These are phyloP conservation scores for Stephanodiscus triporus DNA, from an alignment of 108 stramenopile genomes.

Conservation along the genomic window DNA sequence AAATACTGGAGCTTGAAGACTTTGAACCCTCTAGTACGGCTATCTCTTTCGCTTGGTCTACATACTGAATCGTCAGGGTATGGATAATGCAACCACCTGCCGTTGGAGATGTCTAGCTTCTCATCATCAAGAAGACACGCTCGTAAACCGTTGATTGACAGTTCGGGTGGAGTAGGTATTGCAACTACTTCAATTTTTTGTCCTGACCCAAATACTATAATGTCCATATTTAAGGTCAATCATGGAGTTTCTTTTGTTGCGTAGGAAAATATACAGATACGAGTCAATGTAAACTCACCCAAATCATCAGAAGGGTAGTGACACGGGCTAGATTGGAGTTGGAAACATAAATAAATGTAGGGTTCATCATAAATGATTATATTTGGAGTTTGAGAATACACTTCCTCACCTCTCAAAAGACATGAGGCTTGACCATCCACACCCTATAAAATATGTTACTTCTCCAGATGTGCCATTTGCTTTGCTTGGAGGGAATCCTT, in stretches of 20 bases:
- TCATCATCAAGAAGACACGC: constrained; percentile 30
- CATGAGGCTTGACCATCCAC: constrained; percentile 45
- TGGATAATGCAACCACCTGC: constrained; percentile 35
- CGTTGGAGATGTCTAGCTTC: constrained; percentile 26
- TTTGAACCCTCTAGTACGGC: not conserved
- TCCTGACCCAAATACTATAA: constrained; percentile 27
- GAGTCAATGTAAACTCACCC: not conserved
- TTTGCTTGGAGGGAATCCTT: constrained; percentile 4
- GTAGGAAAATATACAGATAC: not conserved
- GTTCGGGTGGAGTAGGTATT: not conserved
- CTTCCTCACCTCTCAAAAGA: constrained; percentile 28
- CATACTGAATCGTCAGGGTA: constrained; percentile 32
- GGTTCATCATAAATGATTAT: not conserved
- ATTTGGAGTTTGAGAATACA: not conserved
- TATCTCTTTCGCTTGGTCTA: not conserved
- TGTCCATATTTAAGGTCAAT: not conserved
- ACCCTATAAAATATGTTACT: constrained; percentile 33
- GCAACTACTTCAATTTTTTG: constrained; percentile 16
- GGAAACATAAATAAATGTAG: not conserved
- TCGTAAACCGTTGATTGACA: not conserved
- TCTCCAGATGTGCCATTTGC: constrained; percentile 5
- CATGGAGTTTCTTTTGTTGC: not conserved
- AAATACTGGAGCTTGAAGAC: constrained; percentile 6
- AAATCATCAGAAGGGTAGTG: constrained; percentile 39
- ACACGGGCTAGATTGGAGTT: constrained; percentile 19